Percentiles rank a stretch among this genome's conserved stretches.
These are phyloP conservation scores for Bolboschoenoplectus hybrid DNA, from an alignment of 202 grass and related monocot genomes.

Conservation along the genomic window DNA sequence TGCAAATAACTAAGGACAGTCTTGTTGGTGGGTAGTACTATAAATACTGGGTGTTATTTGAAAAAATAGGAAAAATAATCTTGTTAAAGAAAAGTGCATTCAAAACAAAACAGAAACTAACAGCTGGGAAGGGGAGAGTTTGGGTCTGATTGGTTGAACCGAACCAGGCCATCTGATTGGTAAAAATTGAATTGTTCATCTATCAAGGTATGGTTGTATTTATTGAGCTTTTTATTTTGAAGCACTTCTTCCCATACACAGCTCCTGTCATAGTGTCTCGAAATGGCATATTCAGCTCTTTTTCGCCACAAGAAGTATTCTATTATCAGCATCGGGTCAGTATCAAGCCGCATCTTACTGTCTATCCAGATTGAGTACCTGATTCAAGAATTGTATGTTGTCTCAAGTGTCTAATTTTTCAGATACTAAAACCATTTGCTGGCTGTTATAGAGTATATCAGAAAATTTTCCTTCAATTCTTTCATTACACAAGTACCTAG, in stretches of 20 bases:
- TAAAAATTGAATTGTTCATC: slow-evolving; percentile 89
- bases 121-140: slow-evolving; percentile 72
- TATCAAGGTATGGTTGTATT: slow-evolving; percentile 84
- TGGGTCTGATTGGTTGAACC: slow-evolving; percentile 63
- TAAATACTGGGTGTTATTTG: not conserved
- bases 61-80: not conserved
- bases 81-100: slow-evolving; percentile 3
- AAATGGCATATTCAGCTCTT: slow-evolving; percentile 84
- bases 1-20: not conserved
- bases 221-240: slow-evolving; percentile 93
- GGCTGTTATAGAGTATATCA: not conserved
- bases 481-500: slow-evolving; percentile 52
- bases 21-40: not conserved
- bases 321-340: slow-evolving; percentile 82
- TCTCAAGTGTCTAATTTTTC: slow-evolving; percentile 25
- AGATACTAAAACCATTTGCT: slow-evolving; percentile 32
- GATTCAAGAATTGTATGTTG: slow-evolving; percentile 34
- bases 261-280: slow-evolving; percentile 81
- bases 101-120: slow-evolving; percentile 51
- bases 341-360: slow-evolving; percentile 85
- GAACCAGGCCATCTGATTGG: slow-evolving; percentile 80
- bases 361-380: slow-evolving; percentile 97
- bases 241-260: slow-evolving; percentile 93
- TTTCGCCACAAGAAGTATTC: slow-evolving; percentile 96
- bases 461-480: not conserved